Base-by-base conservation (phyloP, 2,329 filamentous ascomycete genomes). In the Akanthomyces dipterigenus region DNA sequence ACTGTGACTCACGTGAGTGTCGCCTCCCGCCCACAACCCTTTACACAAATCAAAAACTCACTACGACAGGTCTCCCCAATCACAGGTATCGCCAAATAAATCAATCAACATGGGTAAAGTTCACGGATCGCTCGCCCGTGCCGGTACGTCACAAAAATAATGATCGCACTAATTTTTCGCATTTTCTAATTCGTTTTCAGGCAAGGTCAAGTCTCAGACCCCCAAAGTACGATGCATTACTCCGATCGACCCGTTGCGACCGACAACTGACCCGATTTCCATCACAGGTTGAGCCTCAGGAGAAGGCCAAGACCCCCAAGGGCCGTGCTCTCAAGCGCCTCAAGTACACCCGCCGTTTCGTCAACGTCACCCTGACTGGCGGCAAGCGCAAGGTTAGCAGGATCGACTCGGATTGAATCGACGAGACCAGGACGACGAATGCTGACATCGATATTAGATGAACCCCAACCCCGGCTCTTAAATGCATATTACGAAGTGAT, bases 241-340 rank as follows among this genome's bases (percentile, higher is more conserved):
- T 46, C 51, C 60, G 59, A 60, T n/a, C 61, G 64, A 63, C 51
- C 67, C 65, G 66, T 60, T 65, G 64, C 70, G 61, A 26, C 63
- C 68, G 66, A 70, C 69, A 51, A 70, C 72, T 73, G 65, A 74
- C 68, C 63, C 69, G 12, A 58, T 49, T 55, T 50, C 57, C 56
- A 43, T 61, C 65, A 71, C 64, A 92, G 89, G 89, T 93, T 79
- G 90, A 95, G 81, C 80, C 84, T 63, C 89, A 93, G 81, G 93
- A 97, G 88, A 96, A 96, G 89, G 84, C 90, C 82, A 97, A 98
- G 90, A 85, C 82, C 72, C 92, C 93, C 77, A 97, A 97, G 88
- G 93, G 93, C 76, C 92, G 93, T 76, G 93, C 93, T 72, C 91
- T 95, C 83, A 98, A 98, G 92, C 88, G 93, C 76, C 88, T 96